Evolutionary conservation across 768 basidiomycete species (phyloP).

Genomic region (Cyclocybe cylindracea): DNA sequence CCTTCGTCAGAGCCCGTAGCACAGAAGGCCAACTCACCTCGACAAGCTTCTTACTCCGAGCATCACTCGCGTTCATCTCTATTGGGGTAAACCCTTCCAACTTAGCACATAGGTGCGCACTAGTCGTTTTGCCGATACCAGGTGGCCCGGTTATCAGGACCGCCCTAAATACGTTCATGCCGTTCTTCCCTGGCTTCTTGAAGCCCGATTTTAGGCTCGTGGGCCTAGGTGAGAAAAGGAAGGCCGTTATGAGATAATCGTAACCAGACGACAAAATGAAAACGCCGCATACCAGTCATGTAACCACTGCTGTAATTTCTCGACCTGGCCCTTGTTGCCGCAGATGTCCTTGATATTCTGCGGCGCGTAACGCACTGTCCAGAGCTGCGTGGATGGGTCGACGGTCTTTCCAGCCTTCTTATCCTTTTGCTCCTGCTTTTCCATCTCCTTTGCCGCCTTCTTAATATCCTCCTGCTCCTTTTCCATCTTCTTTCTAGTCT

Average conservation of each 20-base stretch:
- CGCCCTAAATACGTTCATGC: conserved; percentile 83
- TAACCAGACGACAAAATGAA: neutral
- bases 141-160: conserved; percentile 92
- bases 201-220: conserved; percentile 72
- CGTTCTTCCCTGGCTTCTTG: conserved; percentile 93
- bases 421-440: conserved; percentile 64
- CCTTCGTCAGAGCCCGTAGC: neutral
- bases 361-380: conserved; percentile 96
- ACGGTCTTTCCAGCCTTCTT: conserved; percentile 34
- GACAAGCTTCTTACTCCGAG: conserved; percentile 93
- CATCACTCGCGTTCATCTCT: conserved; percentile 95
- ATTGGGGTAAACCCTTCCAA: conserved; percentile 91
- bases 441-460: conserved; percentile 76
- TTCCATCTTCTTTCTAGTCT: conserved; percentile 77
- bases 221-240: conserved; percentile 50
- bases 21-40: conserved; percentile 55
- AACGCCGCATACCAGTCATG: conserved; percentile 73
- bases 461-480: conserved; percentile 80
- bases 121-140: conserved; percentile 97
- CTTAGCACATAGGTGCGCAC: conserved; percentile 90
- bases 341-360: conserved; percentile 86
- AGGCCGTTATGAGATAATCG: neutral
- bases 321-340: conserved; percentile 91
- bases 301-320: conserved; percentile 88
- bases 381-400: conserved; percentile 69